Conservation (phyloP, 768 basidiomycete genomes). For the Auriscalpium microsporum region DNA sequence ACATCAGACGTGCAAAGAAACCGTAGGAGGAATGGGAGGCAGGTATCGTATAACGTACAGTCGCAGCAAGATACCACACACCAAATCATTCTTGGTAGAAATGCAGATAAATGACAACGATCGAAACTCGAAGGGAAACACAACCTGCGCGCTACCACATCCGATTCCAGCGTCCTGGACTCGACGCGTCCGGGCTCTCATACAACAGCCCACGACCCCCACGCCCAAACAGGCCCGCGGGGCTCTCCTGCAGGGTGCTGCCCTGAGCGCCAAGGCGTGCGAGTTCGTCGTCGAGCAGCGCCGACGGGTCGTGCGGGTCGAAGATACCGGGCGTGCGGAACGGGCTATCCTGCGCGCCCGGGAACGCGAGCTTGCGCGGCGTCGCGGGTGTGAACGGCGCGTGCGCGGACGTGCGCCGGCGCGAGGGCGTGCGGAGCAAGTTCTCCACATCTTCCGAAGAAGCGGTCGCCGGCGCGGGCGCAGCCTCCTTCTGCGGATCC, state of each 20-base stretch:
- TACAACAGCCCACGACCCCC: constrained; percentile 48
- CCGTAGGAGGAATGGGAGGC: background rate
- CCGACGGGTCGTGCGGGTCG: constrained; percentile 65
- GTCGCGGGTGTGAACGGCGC: constrained; percentile 30
- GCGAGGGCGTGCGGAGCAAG: constrained; percentile 38
- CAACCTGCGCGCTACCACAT: constrained; percentile 14
- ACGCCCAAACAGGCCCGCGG: constrained; percentile 56
- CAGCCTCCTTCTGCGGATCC: constrained; percentile 28
- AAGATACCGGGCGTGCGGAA: constrained; percentile 42
- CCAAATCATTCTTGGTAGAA: too few relatives aligned
- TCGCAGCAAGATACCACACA: background rate
- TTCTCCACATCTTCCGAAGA: constrained; percentile 15
- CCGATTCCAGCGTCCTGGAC: constrained; percentile 42
- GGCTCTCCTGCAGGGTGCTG: constrained; percentile 42
- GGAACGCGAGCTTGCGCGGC: constrained; percentile 35
- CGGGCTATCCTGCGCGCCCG: constrained; percentile 29
- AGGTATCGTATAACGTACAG: background rate
- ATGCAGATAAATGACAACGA: too few relatives aligned
- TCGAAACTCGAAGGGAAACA: background rate
- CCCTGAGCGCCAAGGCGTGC: constrained; percentile 29
- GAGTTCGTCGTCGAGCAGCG: constrained; percentile 66
- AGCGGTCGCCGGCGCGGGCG: constrained; percentile 7
- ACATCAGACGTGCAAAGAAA: background rate
- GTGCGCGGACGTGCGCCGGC: constrained; percentile 23
- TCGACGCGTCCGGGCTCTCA: constrained; percentile 60